phyloP scores from a whole-genome alignment of 352 stramenopile species.

The Phytophthora macrochlamydospora region DNA sequence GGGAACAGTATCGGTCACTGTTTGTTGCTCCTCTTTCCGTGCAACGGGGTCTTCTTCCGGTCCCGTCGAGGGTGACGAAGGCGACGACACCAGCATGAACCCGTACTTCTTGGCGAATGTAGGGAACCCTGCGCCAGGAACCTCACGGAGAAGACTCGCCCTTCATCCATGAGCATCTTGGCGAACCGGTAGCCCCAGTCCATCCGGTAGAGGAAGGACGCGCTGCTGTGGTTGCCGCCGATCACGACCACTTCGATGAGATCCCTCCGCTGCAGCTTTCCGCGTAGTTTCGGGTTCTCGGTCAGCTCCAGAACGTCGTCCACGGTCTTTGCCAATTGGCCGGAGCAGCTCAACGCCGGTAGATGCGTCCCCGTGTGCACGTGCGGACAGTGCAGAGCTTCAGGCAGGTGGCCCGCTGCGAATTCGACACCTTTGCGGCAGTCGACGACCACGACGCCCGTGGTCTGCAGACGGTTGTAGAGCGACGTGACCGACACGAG shows the following conservation, averaged over 20 bases:
- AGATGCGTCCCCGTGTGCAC: slow-evolving; percentile 23
- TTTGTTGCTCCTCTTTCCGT: slow-evolving; percentile 10
- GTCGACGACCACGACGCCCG: slow-evolving; percentile 68
- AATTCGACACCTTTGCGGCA: slow-evolving; percentile 65
- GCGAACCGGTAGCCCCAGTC: slow-evolving; percentile 78
- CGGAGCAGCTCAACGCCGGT: slow-evolving; percentile 24
- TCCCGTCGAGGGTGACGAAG: slow-evolving; percentile 20
- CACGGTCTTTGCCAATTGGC: slow-evolving; percentile 39
- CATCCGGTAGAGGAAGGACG: slow-evolving; percentile 58
- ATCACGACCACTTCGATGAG: slow-evolving; percentile 80
- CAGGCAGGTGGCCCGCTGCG: slow-evolving; percentile 41
- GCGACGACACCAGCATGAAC: slow-evolving; percentile 53
- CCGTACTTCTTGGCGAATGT: slow-evolving; percentile 73
- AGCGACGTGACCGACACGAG: slow-evolving; percentile 68
- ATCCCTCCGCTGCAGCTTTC: slow-evolving; percentile 59
- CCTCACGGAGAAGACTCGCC: slow-evolving; percentile 71
- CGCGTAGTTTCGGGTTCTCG: slow-evolving; percentile 37
- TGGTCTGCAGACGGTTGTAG: slow-evolving; percentile 78
- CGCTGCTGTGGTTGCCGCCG: slow-evolving; percentile 52
- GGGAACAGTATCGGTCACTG: background rate
- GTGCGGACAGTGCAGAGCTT: slow-evolving; percentile 60
- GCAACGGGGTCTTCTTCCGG: background rate
- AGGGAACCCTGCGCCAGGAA: slow-evolving; percentile 70
- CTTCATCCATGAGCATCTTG: slow-evolving; percentile 64
- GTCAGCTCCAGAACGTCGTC: slow-evolving; percentile 55